These are phyloP conservation scores for Argentina anserina DNA, from an alignment of 306 rosid species.

Conservation along the genomic window DNA sequence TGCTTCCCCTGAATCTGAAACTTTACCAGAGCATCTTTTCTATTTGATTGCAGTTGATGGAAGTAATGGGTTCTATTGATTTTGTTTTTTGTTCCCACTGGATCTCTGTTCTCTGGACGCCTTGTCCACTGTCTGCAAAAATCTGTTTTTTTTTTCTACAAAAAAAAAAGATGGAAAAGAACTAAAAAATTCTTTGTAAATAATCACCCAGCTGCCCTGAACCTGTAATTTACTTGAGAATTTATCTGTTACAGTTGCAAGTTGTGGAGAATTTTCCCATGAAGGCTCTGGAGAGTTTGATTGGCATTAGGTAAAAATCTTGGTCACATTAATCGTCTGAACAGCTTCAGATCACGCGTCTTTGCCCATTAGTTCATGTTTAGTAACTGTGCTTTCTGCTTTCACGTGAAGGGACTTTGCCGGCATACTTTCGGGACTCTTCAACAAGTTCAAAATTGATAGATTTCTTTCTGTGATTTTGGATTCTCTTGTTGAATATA, in stretches of 20 bases:
- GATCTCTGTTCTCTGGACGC: not conserved
- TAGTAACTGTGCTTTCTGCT: constrained; percentile 19
- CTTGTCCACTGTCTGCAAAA: not conserved
- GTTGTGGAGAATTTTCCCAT: constrained; percentile 54
- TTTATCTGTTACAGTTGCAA: constrained; percentile 53
- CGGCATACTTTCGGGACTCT: constrained; percentile 54
- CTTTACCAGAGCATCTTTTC: not conserved
- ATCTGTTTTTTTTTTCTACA: no score
- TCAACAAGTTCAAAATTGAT: constrained; percentile 68
- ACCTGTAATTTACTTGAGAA: constrained; percentile 24
- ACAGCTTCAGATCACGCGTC: not conserved
- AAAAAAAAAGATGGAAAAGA: no score
- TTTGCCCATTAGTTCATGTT: constrained; percentile 19
- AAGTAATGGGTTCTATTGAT: not conserved
- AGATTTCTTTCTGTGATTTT: constrained; percentile 62
- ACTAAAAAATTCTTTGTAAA: not conserved
- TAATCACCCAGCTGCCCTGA: not conserved
- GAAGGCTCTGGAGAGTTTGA: constrained; percentile 65
- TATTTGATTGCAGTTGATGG: not conserved
- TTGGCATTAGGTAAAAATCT: constrained; percentile 58
- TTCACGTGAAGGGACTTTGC: constrained; percentile 55
- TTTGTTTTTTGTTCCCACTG: not conserved
- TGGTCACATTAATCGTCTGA: constrained; percentile 16
- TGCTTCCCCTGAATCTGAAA: not conserved
- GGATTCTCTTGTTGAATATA: constrained; percentile 69